Base-by-base conservation (phyloP, 306 rosid species). In the Bauhinia variegata region DNA sequence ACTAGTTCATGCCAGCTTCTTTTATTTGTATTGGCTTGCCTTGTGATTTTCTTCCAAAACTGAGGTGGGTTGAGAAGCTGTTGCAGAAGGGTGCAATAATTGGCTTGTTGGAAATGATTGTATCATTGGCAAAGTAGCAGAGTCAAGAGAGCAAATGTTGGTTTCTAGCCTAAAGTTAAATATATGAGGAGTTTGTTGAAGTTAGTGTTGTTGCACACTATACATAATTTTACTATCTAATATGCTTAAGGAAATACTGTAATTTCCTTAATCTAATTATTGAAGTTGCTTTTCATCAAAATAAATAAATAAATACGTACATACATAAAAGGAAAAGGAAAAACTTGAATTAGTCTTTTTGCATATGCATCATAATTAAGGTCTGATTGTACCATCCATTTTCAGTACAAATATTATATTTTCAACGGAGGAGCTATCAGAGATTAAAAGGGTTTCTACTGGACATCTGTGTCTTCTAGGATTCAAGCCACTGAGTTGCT, bases 401-500 rank as follows among this genome's bases (percentile, higher is more conserved):
- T 84, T 30, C 83, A 92, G 98, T 68, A 78, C 84, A 88, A 80
- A 79, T 70, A 72, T 92, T 65, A 76, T 55, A 77, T 80, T 92
- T 81, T 87, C 96, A 37, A 65, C 32, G 73, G 89, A 81, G 65
- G 96, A 92, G 68, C 83, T 92, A 64, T 86, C 89, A 30, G 89
- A 85, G 79, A 81, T 92, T 50, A 92, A 80, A 71, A 83, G 88
- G 80, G 64, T 87, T 63, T 77, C 91, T 4, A 62, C 80, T 42
- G 96, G 93, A 62, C 88, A 84, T 54, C 87, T 92, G 47, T 83
- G 76, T 30, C 91, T 92, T 72, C 82, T 92, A 38, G 98, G 98
- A 63, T 92, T 92, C 91, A 92, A 89, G 86, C 91, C 96, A 68
- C 60, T 87, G 68, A 86, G 83, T 76, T 87, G 93, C 84, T 84